Percentiles rank a stretch among this genome's conserved stretches.
These are phyloP conservation scores for Hypoxylon trugodes DNA, from an alignment of 495 filamentous ascomycete genomes.

Conservation along the genomic window DNA sequence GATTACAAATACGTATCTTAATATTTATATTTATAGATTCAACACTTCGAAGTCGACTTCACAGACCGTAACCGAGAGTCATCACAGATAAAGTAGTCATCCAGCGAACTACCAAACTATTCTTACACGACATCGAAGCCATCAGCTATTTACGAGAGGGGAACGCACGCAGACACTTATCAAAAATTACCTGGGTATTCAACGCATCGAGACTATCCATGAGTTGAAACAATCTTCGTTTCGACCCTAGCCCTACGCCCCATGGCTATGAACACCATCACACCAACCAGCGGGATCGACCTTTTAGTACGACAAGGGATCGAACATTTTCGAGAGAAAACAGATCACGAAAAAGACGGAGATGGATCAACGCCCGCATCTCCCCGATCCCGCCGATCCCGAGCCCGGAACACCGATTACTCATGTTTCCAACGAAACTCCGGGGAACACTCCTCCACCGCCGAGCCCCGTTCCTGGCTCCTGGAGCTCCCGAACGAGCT, in stretches of 20 bases:
- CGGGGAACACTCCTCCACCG: neutral
- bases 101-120: too few relatives aligned
- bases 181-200: too few relatives aligned
- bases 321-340: slow-evolving; percentile 1
- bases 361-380: neutral
- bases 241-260: neutral
- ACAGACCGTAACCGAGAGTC: too few relatives aligned
- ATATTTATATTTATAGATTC: too few relatives aligned
- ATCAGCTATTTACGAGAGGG: too few relatives aligned
- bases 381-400: neutral
- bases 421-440: neutral
- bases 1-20: too few relatives aligned
- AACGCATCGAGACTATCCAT: neutral
- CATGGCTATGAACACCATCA: slow-evolving; percentile 6
- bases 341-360: neutral
- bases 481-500: neutral
- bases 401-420: neutral
- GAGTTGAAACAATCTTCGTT: neutral
- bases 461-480: neutral
- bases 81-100: too few relatives aligned
- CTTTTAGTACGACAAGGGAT: neutral
- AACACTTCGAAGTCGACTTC: too few relatives aligned
- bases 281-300: neutral
- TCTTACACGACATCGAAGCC: too few relatives aligned
- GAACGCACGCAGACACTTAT: too few relatives aligned